Conservation (phyloP, 306 rosid genomes). For the Glycine tomentella region DNA sequence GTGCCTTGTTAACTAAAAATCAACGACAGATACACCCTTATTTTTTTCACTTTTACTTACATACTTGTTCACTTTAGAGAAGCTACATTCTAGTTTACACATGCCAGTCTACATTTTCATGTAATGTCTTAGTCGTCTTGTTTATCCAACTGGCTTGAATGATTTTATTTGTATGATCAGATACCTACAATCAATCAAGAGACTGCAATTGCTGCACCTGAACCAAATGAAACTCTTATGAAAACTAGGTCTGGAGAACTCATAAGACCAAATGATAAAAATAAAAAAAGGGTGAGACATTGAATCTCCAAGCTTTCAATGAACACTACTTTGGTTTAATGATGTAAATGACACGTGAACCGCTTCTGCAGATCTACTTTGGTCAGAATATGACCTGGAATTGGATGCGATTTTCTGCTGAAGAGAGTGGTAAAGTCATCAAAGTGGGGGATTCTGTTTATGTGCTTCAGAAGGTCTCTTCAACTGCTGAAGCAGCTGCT, state of each 20-base stretch:
- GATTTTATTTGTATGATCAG: conserved; percentile 53
- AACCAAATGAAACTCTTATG: conserved; percentile 67
- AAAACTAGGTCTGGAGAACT: conserved; percentile 64
- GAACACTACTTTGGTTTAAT: conserved; percentile 24
- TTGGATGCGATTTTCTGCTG: conserved; percentile 54
- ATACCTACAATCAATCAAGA: conserved; percentile 76
- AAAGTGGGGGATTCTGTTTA: conserved; percentile 70
- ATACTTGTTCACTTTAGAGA: background rate
- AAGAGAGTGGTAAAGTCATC: conserved; percentile 59
- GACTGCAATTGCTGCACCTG: conserved; percentile 65
- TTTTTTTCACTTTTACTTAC: background rate
- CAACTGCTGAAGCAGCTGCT: conserved; percentile 72
- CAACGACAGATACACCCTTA: background rate
- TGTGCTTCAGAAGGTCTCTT: conserved; percentile 61
- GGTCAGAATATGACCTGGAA: conserved; percentile 89
- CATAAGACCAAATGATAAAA: conserved; percentile 66
- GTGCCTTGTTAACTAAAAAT: background rate
- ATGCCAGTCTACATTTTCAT: conserved; percentile 12
- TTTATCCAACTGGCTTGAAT: conserved; percentile 31
- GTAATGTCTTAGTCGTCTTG: background rate
- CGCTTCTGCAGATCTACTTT: conserved; percentile 73
- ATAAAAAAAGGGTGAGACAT: conserved; percentile 67
- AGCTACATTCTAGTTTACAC: background rate
- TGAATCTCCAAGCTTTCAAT: conserved; percentile 33
- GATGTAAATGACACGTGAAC: conserved; percentile 29